Evolutionary conservation across 305 asterid species (phyloP), one percentile per base, ranked within the genome.

Genomic region (Fraxinus platypoda): DNA sequence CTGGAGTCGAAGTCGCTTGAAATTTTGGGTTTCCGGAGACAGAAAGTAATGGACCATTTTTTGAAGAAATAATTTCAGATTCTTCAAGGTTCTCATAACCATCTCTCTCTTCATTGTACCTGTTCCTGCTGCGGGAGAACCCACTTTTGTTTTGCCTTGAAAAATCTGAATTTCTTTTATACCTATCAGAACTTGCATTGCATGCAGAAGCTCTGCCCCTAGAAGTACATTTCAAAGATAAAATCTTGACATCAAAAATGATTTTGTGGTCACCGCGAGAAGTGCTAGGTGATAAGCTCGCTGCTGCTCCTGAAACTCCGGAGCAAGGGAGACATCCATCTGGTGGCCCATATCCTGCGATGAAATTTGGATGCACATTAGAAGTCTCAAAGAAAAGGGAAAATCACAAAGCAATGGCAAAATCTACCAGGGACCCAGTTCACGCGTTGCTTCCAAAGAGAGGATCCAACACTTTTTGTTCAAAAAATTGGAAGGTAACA

Each of bases 1-100:
- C 97, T 11, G 98, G 98, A 85, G 91, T 77, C 2, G 91, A 86
- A 66, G 93, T 90, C 62, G 93, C 93, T 85, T 89, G 97, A 88
- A 84, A 91, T 78, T 90, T 94, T 25, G 88, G 83, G 88, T 84
- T 87, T 73, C 88, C 89, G 6, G 94, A 84, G 26, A 86, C 82
- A 31, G 97, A 87, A 82, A 84, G 89, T 4, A 89, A 82, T 4
- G 97, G 92, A 43, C 98, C 99, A 73, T 94, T 93, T 83, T 85
- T 93, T n/a, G 97, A 87, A 59, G 94, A 86, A 76, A 90, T 79
- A 78, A 86, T 70, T 66, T 94, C 98, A 11, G 97, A 87, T 75
- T 91, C 97, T 75, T 92, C 97, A 74, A 84, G 41, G 78, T 90
- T 91, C 43, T 91, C 94, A 75, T 57, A 84, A 75, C 88, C 89